These are phyloP conservation scores for Hypoxylon rickii DNA, from an alignment of 495 filamentous ascomycete genomes.

Conservation along the genomic window DNA sequence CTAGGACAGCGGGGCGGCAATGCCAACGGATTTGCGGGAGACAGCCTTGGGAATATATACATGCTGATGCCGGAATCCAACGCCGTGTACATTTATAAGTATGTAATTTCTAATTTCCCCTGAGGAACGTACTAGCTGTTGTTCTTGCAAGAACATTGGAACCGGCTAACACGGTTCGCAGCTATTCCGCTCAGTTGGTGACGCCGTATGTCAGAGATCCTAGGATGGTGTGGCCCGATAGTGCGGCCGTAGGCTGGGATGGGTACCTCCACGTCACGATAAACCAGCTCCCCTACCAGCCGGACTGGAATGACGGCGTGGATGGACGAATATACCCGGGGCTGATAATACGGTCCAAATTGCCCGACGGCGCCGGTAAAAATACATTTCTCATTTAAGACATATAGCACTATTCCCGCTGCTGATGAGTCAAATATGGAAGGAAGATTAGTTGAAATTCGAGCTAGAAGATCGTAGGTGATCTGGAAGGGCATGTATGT, in stretches of 20 bases:
- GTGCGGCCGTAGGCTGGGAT: constrained; percentile 40
- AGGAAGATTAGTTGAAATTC: too few relatives aligned
- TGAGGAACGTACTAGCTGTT: neutral
- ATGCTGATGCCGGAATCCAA: constrained; percentile 49
- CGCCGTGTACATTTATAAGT: constrained; percentile 46
- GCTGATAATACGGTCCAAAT: constrained; percentile 17
- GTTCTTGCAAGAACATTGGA: neutral
- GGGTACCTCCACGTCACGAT: constrained; percentile 50
- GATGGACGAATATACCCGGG: constrained; percentile 25
- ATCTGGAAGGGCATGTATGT: too few relatives aligned
- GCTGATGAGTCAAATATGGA: too few relatives aligned
- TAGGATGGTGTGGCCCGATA: constrained; percentile 49
- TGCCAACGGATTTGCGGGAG: constrained; percentile 45
- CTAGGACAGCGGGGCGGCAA: constrained; percentile 46
- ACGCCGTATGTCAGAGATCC: constrained; percentile 44
- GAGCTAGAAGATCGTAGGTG: too few relatives aligned
- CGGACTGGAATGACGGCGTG: constrained; percentile 24
- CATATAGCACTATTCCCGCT: too few relatives aligned
- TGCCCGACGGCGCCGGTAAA: constrained; percentile 28
- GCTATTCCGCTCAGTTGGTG: constrained; percentile 36
- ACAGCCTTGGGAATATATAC: constrained; percentile 44
- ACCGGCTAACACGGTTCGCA: neutral
- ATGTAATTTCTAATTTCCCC: neutral
- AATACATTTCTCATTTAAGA: constrained; percentile 21
- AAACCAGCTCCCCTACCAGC: constrained; percentile 43